Conservation (phyloP, 139 green algal genomes). For the Closterium sp. region DNA sequence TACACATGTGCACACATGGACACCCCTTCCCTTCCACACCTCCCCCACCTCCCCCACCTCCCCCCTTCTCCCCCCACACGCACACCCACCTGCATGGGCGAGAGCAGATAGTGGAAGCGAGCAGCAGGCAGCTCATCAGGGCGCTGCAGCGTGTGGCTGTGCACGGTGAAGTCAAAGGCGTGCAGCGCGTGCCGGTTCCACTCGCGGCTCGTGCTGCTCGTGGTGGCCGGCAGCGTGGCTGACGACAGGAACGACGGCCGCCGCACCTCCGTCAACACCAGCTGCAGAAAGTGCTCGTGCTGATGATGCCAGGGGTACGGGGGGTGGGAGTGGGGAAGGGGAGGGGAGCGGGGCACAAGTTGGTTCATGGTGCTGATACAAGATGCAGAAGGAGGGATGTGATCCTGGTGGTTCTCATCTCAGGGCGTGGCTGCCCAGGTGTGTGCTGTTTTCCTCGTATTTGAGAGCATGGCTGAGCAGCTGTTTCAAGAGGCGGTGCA, state of each 20-base stretch:
- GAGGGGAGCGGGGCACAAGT: neutral
- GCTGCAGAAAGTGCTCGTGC: conserved; percentile 60
- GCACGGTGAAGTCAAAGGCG: conserved; percentile 56
- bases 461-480: too few relatives aligned
- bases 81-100: conserved; percentile 45
- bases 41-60: too few relatives aligned
- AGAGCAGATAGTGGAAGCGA: conserved; percentile 54
- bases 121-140: conserved; percentile 33
- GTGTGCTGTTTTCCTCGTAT: too few relatives aligned
- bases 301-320: too few relatives aligned
- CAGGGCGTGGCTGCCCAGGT: too few relatives aligned
- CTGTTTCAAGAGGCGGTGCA: too few relatives aligned
- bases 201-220: neutral
- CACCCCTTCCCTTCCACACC: neutral
- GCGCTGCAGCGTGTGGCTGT: conserved; percentile 44
- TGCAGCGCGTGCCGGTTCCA: conserved; percentile 1
- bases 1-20: neutral
- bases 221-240: neutral
- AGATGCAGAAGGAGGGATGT: neutral
- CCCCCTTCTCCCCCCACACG: too few relatives aligned
- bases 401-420: too few relatives aligned
- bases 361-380: too few relatives aligned
- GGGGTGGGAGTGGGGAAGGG: neutral
- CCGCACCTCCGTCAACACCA: conserved; percentile 55
- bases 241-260: neutral